These are phyloP conservation scores for Hypomyces rosellus DNA, from an alignment of 2,329 filamentous ascomycete genomes.

Conservation along the genomic window DNA sequence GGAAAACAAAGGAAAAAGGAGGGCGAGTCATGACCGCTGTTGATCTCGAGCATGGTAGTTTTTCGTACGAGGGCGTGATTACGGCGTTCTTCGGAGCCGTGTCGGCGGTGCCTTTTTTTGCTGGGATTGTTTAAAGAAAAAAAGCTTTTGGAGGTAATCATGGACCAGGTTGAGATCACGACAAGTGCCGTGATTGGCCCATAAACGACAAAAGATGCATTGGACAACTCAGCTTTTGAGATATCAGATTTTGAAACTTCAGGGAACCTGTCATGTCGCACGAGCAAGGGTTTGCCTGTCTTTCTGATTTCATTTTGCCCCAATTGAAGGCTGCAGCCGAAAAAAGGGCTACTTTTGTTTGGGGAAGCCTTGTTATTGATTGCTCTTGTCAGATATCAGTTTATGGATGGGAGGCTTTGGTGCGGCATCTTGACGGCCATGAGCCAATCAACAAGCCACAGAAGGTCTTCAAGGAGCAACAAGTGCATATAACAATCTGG, in stretches of 20 bases:
- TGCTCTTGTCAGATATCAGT: neutral
- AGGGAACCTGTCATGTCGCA: neutral
- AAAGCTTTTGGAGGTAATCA: neutral
- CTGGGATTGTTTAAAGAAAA: neutral
- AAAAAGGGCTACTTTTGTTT: too few species aligned
- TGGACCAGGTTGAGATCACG: neutral
- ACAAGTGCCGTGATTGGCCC: neutral
- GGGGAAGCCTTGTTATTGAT: neutral
- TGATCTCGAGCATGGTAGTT: too few species aligned
- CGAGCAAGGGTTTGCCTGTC: neutral
- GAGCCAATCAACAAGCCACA: neutral
- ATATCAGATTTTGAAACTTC: neutral
- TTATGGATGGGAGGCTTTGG: neutral
- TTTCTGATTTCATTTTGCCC: too few species aligned
- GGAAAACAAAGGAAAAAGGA: too few species aligned
- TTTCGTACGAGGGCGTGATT: neutral
- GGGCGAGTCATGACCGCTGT: too few species aligned
- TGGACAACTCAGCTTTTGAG: too few species aligned
- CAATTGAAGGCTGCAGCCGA: too few species aligned
- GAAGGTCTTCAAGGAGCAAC: neutral
- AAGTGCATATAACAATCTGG: too few species aligned
- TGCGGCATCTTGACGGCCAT: neutral
- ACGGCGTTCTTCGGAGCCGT: neutral
- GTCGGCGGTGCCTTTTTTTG: neutral
- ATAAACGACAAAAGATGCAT: too few species aligned